Conservation (phyloP, 2,329 filamentous ascomycete genomes). For the Hypoxylon sp. region DNA sequence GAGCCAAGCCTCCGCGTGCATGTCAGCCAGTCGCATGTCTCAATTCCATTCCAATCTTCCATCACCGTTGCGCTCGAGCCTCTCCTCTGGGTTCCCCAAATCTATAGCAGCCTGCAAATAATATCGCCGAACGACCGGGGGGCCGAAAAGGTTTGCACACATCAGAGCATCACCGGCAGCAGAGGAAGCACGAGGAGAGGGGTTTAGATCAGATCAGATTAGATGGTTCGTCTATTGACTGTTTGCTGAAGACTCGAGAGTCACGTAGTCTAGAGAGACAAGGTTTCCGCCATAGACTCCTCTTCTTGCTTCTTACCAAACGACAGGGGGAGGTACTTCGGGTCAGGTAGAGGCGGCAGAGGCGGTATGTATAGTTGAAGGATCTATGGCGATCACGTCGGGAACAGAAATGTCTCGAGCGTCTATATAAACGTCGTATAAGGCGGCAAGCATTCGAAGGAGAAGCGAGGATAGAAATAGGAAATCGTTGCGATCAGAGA, state of each 20-base stretch:
- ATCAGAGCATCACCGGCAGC: conserved; percentile 4
- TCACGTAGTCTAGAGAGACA: neutral
- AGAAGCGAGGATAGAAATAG: neutral
- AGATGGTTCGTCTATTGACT: conserved; percentile 1
- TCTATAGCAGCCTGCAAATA: conserved; percentile 25
- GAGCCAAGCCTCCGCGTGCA: conserved; percentile 8
- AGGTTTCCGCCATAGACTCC: neutral
- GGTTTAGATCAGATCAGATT: conserved; percentile 5
- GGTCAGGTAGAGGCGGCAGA: neutral
- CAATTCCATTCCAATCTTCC: conserved; percentile 17
- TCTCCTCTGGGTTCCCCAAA: neutral
- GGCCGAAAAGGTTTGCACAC: conserved; percentile 3
- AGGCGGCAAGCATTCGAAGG: neutral
- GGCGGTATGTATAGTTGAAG: neutral
- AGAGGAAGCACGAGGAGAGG: conserved; percentile 9
- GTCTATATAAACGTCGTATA: conserved; percentile 5
- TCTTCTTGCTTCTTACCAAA: neutral
- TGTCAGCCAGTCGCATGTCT: conserved; percentile 18
- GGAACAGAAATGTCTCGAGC: neutral
- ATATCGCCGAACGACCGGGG: conserved; percentile 24
- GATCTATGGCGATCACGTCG: neutral
- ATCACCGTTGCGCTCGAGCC: conserved; percentile 27
- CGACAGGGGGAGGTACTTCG: neutral
- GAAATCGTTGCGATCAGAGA: conserved; percentile 13
- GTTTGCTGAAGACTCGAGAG: neutral